Evolutionary conservation across 192 early-diverging fungal genomes (phyloP), one percentile per base, ranked within the genome.

Genomic region (Chytriomyces sp.): DNA sequence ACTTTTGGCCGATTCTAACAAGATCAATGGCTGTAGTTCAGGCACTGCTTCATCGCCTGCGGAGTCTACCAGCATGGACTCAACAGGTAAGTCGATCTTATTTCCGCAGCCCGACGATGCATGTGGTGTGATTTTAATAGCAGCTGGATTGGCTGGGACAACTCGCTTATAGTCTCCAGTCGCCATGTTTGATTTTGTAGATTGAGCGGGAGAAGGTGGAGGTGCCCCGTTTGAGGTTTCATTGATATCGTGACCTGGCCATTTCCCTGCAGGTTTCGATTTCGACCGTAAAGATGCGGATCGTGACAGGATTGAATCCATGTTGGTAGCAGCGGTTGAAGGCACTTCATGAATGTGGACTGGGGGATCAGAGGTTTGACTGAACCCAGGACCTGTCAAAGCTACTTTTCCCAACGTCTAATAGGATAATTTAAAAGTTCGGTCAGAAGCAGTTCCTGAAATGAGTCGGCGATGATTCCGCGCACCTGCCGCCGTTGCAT

Each of bases 401-500:
- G 20, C 57, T 59, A 59, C 57, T 59, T 20, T 16, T 59, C 20
- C 20, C 20, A 20, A 16, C 20, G 57, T 20, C 20, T 20, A 6
- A 59, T 20, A 59, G 57, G 18, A 59, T n/a, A n/a, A 59, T 20
- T 59, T 59, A 20, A 64, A 64, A 26, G 9, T 13, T 28, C 23
- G 20, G 63, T 64, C n/a, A 28, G 63, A 64, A 28, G 26, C 63
- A 64, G 26, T 64, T 59, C 20, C 3, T 16, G 57, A 59, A n/a
- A 6, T n/a, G 57, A n/a, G 16, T 20, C 57, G 57, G 20, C 1
- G 5, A n/a, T 23, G 26, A 16, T 28, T 23, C 26, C 13, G 13
- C 64, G 16, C 35, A 71, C 69, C 69, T 24, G 18, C 16, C 69
- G n/a, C 16, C 69, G 47, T 13, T 60, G 49, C 47, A 50, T 68